Conservation (phyloP, 1,284 basidiomycete genomes). For the Gymnopus androsaceus region DNA sequence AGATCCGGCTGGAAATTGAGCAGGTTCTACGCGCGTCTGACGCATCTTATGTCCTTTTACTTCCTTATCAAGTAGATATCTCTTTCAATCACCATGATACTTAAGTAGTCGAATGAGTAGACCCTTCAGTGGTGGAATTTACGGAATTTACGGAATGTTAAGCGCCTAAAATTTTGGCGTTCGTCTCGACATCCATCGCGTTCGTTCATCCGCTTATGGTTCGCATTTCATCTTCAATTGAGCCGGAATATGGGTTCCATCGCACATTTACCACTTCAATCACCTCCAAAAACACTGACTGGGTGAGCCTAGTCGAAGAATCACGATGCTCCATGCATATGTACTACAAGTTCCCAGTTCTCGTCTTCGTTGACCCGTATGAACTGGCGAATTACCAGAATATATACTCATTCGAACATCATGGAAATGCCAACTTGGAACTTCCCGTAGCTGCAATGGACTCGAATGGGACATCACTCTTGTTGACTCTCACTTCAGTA, state of each 20-base stretch:
- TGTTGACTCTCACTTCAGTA: constrained; percentile 33
- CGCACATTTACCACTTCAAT: constrained; percentile 1
- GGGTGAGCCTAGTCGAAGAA: constrained; percentile 1
- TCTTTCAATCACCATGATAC: too few relatives aligned
- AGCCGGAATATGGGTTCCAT: background rate
- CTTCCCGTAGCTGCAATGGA: constrained; percentile 46
- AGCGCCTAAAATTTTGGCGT: too few relatives aligned
- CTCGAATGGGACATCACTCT: constrained; percentile 35
- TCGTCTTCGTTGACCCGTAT: constrained; percentile 53
- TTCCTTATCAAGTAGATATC: too few relatives aligned
- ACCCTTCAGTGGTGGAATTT: too few relatives aligned
- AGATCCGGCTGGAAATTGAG: too few relatives aligned
- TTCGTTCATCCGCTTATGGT: too few relatives aligned
- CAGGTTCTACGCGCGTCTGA: too few relatives aligned
- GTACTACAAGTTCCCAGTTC: constrained; percentile 42
- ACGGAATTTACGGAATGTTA: too few relatives aligned
- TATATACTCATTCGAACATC: constrained; percentile 41
- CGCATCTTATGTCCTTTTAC: too few relatives aligned
- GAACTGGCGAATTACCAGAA: constrained; percentile 49
- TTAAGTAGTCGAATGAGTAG: too few relatives aligned
- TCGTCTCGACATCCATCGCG: too few relatives aligned
- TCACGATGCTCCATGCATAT: constrained; percentile 41
- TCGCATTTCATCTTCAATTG: background rate
- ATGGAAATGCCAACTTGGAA: constrained; percentile 50
- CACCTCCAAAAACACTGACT: background rate